Percentiles rank a stretch among this genome's conserved stretches.
These are phyloP conservation scores for Suillus variegatus DNA, from an alignment of 768 basidiomycete species.

Conservation along the genomic window DNA sequence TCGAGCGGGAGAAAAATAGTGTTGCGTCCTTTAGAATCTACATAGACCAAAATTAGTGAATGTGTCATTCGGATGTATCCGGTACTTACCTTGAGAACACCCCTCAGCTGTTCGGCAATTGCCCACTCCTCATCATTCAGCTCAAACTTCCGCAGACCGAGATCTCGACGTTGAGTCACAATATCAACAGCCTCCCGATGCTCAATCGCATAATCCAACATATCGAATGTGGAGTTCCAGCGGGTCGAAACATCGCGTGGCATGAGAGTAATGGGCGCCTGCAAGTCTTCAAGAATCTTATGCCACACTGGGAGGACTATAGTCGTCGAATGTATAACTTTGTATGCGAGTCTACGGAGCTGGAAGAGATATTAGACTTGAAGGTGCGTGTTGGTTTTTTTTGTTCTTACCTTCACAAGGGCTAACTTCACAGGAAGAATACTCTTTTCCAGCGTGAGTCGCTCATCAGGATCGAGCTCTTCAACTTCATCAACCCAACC, in stretches of 20 bases:
- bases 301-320: slow-evolving; percentile 26
- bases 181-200: slow-evolving; percentile 6
- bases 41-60: background rate
- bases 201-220: slow-evolving; percentile 18
- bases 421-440: slow-evolving; percentile 15
- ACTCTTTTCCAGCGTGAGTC: background rate
- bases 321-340: slow-evolving; percentile 21
- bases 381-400: background rate
- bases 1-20: slow-evolving; percentile 23
- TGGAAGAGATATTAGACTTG: background rate
- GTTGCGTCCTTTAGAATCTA: slow-evolving; percentile 28
- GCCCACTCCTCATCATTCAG: slow-evolving; percentile 16
- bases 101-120: slow-evolving; percentile 13
- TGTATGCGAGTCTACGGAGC: slow-evolving; percentile 14
- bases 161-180: slow-evolving; percentile 4
- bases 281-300: slow-evolving; percentile 8
- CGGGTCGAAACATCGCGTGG: slow-evolving; percentile 12
- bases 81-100: slow-evolving; percentile 22
- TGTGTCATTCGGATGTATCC: too few relatives aligned
- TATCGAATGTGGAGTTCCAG: slow-evolving; percentile 21
- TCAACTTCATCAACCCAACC: background rate
- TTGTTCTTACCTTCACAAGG: slow-evolving; percentile 20
- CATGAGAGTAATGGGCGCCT: slow-evolving; percentile 7
- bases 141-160: slow-evolving; percentile 9
- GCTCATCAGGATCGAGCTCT: slow-evolving; percentile 9